Percentiles rank a stretch among this genome's conserved stretches.
Conservation (phyloP, 192 early-diverging fungal species). For the Phlyctochytrium bullatum region DNA sequence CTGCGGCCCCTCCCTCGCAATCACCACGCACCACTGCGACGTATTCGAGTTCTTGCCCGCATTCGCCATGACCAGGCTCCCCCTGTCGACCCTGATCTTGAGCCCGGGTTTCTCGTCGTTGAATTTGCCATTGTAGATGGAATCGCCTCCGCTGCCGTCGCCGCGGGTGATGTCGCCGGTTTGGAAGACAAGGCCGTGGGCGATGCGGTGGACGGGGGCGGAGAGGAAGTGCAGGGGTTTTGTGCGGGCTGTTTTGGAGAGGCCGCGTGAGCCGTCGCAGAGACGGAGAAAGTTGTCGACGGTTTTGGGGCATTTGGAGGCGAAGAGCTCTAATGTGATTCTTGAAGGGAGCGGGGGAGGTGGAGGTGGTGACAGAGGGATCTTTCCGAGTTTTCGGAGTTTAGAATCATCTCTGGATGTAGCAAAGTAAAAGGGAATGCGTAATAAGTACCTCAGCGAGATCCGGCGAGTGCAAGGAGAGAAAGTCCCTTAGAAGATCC, state of each 20-base stretch:
- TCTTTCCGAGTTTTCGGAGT: constrained; percentile 2
- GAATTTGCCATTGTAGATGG: constrained; percentile 81
- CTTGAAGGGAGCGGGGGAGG: constrained; percentile 57
- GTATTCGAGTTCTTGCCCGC: constrained; percentile 67
- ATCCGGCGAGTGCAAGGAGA: too few species aligned
- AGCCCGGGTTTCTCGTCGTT: constrained; percentile 56
- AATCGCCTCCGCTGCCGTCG: constrained; percentile 56
- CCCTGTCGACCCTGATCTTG: constrained; percentile 58
- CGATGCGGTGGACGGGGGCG: constrained; percentile 60
- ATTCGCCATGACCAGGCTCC: constrained; percentile 80
- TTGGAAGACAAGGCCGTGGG: constrained; percentile 83
- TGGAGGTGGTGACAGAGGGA: constrained; percentile 11
- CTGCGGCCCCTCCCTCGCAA: constrained; percentile 72
- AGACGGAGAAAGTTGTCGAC: constrained; percentile 68
- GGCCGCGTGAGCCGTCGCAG: constrained; percentile 77
- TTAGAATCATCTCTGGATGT: background rate
- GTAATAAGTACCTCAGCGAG: too few species aligned
- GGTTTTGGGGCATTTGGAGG: constrained; percentile 69
- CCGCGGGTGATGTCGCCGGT: constrained; percentile 62
- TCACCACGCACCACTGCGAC: constrained; percentile 85
- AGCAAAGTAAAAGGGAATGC: background rate
- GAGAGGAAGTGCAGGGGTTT: constrained; percentile 79
- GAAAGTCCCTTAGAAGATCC: too few species aligned
- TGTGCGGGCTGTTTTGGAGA: constrained; percentile 58
- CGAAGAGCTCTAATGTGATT: constrained; percentile 60